Base-by-base conservation (phyloP, 345 rosid genomes). In the Murraya koenigii region DNA sequence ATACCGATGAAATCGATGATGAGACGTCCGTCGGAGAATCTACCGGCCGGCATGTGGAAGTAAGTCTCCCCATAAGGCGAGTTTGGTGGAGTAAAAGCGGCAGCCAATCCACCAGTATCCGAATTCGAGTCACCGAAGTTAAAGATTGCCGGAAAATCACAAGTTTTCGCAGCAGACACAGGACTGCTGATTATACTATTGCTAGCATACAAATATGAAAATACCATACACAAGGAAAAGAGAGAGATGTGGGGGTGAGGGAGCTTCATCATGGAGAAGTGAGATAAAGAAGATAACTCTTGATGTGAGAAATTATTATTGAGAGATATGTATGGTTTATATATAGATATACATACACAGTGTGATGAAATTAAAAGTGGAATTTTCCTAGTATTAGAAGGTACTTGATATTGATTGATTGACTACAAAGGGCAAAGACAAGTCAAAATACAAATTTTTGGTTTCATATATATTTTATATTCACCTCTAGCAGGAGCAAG, bases 121-220 rank as follows among this genome's bases (percentile, higher is more conserved):
- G 91, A 85, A 67, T 90, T 87, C 0, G 90, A 90, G 79, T 85
- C 90, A 3, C 94, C 94, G 2, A 90, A 88, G 84, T 87, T 88
- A 44, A 87, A 87, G 41, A 87, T 78, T 11, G 92, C 92, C 17
- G 87, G 92, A 64, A 87, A 88, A 39, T 72, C 39, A 59, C 85
- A 83, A 20, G 13, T 60, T 33, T 23, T 8, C 58, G 8, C 23
- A 44, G 74, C 80, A 55, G 36, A 52, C 11, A 10, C 69, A 8
- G 80, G 55, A 59, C 58, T 71, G 9, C 59, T 30, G 15, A 49
- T 61, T 28, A 39, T n/a, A 19, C 20, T 13, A 44, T 0, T 13
- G 13, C 49, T 44, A 44, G 49, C 36, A 17, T 14, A 26, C 1
- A 55, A 25, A 66, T 14, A 74, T 3, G n/a, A 75, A 44, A n/a